Base-by-base conservation (phyloP, 2,329 filamentous ascomycete genomes). In the Diaporthe sp. region DNA sequence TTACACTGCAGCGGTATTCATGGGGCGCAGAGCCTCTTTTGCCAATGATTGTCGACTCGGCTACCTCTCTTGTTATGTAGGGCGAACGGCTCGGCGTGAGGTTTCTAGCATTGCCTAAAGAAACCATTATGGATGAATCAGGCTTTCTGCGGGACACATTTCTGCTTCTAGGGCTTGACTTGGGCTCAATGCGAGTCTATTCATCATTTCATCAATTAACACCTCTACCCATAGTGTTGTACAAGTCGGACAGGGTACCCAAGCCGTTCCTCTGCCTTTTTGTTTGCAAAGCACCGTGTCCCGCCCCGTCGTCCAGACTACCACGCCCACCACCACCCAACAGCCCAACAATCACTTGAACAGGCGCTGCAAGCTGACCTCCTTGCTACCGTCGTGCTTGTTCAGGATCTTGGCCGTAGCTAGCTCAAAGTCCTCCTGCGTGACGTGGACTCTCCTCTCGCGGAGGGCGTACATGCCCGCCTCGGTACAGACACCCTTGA, bases 371-470 rank as follows among this genome's bases (percentile, higher is more conserved):
- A 75, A 72, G 61, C 74, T 83, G 79, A 95, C 94, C 84, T 98
- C 96, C 90, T 98, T 98, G 85, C 99, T 97, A 61, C 74, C 74
- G 81, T 98, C 97, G 84, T 98, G 97, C 90, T 98, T 98, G 91
- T 99, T 98, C 83, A 99, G 90, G 75, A 99, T 96, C 94, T 99
- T 99, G 83, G 97, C 97, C 9, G 97, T 99, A 44, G 97, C 97
- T 76, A 99, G 90, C 84, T 99, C 97, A 83, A 99, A 99, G 85
- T 99, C 97, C 86, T 99, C 97, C 84, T 99, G 97, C 50, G 97
- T 99, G 78, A 99, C 97, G 84, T 99, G 97, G 74, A 99, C 96
- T 85, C 97, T 92, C 82, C 97, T 90, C 87, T 99, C 97, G 79
- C 97, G 92, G 77, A 99, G 89, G 19, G 97, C 97, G 82, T 97